A percentile compares a stretch with the other conserved stretches of the same genome.
Evolutionary conservation across 225 moss, liverwort and hornwort species (phyloP).

Genomic region (Physcomitrium patens): DNA sequence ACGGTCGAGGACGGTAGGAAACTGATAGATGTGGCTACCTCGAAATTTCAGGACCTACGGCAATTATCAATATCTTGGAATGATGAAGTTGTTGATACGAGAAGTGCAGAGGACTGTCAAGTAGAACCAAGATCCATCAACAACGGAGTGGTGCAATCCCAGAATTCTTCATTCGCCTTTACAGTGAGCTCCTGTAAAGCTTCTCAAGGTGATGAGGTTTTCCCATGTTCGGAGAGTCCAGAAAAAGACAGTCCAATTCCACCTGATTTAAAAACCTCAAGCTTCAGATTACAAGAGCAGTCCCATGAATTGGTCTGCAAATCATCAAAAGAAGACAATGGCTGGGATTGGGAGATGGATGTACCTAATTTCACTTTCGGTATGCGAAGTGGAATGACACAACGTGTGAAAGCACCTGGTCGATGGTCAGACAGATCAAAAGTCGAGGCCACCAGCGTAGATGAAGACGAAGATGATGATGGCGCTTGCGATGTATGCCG

Average conservation of each 20-base stretch:
- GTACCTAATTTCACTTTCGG: conserved; percentile 28
- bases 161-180: background rate
- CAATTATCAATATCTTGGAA: background rate
- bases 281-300: background rate
- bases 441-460: background rate
- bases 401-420: conserved; percentile 47
- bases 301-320: conserved; percentile 26
- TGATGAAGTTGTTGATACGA: background rate
- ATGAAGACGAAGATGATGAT: conserved; percentile 30
- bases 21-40: background rate
- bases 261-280: background rate
- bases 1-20: conserved; percentile 4
- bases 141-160: background rate
- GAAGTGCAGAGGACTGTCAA: background rate
- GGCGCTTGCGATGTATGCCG: conserved; percentile 52
- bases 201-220: conserved; percentile 12
- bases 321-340: conserved; percentile 45
- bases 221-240: background rate
- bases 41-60: background rate
- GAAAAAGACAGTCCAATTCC: background rate
- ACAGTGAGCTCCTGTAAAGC: background rate
- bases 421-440: conserved; percentile 16
- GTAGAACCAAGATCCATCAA: background rate
- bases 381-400: conserved; percentile 47
- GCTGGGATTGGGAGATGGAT: conserved; percentile 31